Evolutionary conservation across 1,284 basidiomycete species (phyloP).

Genomic region (Trichosporon sp.): DNA sequence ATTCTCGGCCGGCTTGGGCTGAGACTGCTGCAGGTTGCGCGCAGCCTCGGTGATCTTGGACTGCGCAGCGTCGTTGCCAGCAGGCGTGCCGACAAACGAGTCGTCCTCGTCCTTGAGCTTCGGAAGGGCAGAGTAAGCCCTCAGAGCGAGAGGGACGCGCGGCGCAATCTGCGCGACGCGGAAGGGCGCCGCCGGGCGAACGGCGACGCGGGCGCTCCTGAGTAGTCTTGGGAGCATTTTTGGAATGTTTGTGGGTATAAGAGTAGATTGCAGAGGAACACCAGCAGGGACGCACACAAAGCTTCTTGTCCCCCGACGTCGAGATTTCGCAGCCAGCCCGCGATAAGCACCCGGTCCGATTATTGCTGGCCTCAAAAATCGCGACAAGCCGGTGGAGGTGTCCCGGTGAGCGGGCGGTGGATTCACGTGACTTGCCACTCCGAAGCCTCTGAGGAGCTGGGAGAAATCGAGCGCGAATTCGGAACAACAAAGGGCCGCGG

Average conservation of each 20-base stretch:
- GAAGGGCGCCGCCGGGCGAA: not conserved
- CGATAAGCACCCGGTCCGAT: not conserved
- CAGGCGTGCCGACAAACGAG: constrained; percentile 3
- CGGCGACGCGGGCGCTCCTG: not conserved
- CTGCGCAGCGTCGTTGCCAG: not conserved
- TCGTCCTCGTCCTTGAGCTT: constrained; percentile 19
- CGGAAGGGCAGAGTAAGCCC: constrained; percentile 16
- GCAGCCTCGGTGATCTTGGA: not conserved
- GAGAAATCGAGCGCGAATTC: not conserved
- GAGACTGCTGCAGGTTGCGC: not conserved
- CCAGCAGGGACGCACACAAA: not conserved
- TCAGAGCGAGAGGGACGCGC: not conserved
- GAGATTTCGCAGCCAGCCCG: not conserved
- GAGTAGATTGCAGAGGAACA: not conserved
- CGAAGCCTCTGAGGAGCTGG: no score
- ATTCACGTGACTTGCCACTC: not conserved
- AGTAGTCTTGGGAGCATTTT: constrained; percentile 6
- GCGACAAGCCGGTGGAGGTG: not conserved
- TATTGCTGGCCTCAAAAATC: not conserved
- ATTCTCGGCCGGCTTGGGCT: not conserved
- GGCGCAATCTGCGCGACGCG: not conserved
- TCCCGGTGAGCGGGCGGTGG: not conserved
- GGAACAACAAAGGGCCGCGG: not conserved
- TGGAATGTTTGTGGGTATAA: not conserved
- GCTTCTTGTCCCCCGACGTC: not conserved